A percentile compares a stretch with the other conserved stretches of the same genome.
phyloP scores from a whole-genome alignment of 345 rosid genomes.

The Salix koriyanagi region DNA sequence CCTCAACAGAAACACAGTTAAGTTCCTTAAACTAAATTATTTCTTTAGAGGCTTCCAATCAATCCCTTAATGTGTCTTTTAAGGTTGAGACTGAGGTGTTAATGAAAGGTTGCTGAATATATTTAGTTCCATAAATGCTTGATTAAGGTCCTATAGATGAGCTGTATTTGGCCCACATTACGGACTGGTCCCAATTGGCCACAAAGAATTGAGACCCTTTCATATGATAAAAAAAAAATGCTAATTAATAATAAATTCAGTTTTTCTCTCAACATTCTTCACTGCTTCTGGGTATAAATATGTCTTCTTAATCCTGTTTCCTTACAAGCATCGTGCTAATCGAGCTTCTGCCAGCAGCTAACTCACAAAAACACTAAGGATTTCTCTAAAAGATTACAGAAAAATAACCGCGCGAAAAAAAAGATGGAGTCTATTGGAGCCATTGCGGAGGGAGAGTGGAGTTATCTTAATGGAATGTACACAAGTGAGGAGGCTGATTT shows the following conservation, averaged over 20 bases:
- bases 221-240: conserved; percentile 24
- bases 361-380: not conserved
- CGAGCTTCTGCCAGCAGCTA: not conserved
- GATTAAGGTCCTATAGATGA: conserved; percentile 10
- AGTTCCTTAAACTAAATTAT: not conserved
- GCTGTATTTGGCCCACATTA: conserved; percentile 38
- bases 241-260: conserved; percentile 20
- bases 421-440: conserved; percentile 47
- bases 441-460: conserved; percentile 55
- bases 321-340: conserved; percentile 15
- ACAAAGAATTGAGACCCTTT: conserved; percentile 18
- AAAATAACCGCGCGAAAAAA: not conserved
- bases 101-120: conserved; percentile 11
- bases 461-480: conserved; percentile 43
- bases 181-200: conserved; percentile 13
- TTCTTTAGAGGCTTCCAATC: not conserved
- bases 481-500: conserved; percentile 68
- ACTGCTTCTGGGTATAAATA: conserved; percentile 22
- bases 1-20: conserved; percentile 15
- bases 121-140: conserved; percentile 12
- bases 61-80: conserved; percentile 14
- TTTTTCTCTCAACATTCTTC: conserved; percentile 24
- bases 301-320: conserved; percentile 10
- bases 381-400: not conserved
- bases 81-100: conserved; percentile 9